These are phyloP conservation scores for Biscutella laevigata DNA, from an alignment of 441 rosid genomes.

Conservation along the genomic window DNA sequence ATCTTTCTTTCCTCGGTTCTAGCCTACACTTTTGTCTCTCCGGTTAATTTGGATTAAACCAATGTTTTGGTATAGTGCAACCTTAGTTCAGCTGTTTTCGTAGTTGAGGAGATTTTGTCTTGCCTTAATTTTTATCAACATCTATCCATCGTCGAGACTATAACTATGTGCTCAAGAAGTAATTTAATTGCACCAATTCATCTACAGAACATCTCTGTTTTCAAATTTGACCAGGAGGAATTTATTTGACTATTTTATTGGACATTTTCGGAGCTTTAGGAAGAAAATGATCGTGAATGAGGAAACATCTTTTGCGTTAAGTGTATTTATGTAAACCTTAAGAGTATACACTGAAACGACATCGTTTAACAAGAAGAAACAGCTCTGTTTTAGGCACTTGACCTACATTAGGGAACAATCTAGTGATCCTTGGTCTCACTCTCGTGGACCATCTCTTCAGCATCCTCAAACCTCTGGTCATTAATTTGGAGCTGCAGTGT, in stretches of 20 bases:
- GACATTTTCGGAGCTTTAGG: no score
- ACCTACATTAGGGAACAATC: neutral
- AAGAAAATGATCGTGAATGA: no score
- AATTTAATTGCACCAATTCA: no score
- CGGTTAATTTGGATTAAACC: neutral
- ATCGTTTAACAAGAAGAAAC: neutral
- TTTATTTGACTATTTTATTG: no score
- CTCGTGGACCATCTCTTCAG: constrained; percentile 69
- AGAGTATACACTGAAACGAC: no score
- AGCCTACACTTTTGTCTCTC: neutral
- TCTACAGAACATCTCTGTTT: no score
- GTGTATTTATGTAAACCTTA: no score
- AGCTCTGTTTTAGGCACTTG: constrained; percentile 1
- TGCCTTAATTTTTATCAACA: no score
- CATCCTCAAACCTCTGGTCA: constrained; percentile 84
- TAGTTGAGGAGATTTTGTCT: constrained; percentile 3
- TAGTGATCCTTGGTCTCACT: constrained; percentile 22
- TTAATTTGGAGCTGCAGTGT: constrained; percentile 62
- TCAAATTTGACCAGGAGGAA: no score
- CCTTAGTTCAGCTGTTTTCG: neutral
- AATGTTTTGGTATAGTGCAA: constrained; percentile 18
- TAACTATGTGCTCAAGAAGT: no score
- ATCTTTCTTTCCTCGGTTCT: neutral
- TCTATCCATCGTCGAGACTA: no score
- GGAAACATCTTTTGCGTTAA: no score